Conservation (phyloP, 768 basidiomycete genomes). For the Cyclocybe aegerita region DNA sequence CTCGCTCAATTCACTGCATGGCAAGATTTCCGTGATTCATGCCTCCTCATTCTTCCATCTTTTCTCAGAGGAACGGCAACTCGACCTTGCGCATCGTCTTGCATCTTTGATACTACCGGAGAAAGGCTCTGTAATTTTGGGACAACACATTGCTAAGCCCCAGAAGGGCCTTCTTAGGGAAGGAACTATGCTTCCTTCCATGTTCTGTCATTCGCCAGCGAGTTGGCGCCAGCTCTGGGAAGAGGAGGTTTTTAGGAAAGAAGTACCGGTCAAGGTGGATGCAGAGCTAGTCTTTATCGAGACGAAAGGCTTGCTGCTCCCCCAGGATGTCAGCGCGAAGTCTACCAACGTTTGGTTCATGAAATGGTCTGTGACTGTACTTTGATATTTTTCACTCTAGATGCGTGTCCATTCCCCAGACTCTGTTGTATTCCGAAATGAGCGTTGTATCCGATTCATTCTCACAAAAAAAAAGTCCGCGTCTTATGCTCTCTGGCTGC, state of each 20-base stretch:
- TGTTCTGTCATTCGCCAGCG: conserved; percentile 41
- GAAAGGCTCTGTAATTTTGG: conserved; percentile 33
- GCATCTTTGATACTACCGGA: conserved; percentile 31
- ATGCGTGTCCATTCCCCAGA: too few relatives aligned
- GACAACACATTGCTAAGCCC: conserved; percentile 34
- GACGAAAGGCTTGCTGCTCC: background rate
- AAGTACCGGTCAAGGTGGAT: conserved; percentile 13
- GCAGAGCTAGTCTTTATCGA: conserved; percentile 6
- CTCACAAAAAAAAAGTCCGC: too few relatives aligned
- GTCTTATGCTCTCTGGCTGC: too few relatives aligned
- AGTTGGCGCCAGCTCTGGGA: conserved; percentile 35
- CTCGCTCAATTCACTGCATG: conserved; percentile 30
- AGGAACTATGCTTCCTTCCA: conserved; percentile 6
- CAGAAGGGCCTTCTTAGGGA: conserved; percentile 26
- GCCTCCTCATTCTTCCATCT: conserved; percentile 36
- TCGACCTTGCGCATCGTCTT: conserved; percentile 26
- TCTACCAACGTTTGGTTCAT: conserved; percentile 9
- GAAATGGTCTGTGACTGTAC: conserved; percentile 13
- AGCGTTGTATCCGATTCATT: too few relatives aligned
- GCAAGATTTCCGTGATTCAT: conserved; percentile 48
- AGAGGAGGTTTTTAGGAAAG: conserved; percentile 28
- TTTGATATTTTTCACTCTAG: background rate
- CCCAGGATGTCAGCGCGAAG: background rate
- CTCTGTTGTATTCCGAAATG: too few relatives aligned
- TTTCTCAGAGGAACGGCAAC: conserved; percentile 31